phyloP scores from a whole-genome alignment of 805 yeast genomes.

The Candida vartiovaarae region DNA sequence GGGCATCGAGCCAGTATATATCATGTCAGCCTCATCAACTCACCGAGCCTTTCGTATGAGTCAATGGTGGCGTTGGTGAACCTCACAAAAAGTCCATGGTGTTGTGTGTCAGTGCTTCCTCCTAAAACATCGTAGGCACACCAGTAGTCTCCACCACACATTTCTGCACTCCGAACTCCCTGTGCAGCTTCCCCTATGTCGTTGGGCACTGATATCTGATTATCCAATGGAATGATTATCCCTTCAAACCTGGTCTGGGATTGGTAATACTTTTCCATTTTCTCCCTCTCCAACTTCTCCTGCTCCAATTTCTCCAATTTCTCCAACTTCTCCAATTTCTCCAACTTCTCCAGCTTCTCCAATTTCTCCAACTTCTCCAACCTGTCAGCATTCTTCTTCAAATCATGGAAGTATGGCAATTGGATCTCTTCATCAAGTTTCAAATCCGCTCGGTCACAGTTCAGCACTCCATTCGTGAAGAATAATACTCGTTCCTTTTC shows the following conservation, averaged over 20 bases:
- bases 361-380: neutral
- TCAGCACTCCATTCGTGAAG: slow-evolving; percentile 12
- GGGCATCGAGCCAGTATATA: no score
- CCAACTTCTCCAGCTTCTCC: no score
- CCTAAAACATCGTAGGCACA: slow-evolving; percentile 17
- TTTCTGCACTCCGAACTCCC: slow-evolving; percentile 4
- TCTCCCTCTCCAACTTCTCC: no score
- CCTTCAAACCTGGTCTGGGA: slow-evolving; percentile 6
- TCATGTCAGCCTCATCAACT: no score
- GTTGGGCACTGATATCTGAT: slow-evolving; percentile 8
- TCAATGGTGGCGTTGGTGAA: neutral
- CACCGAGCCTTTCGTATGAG: no score
- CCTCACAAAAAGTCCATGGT: slow-evolving; percentile 5
- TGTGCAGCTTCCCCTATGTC: slow-evolving; percentile 10
- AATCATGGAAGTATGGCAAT: slow-evolving; percentile 1
- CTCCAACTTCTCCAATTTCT: no score
- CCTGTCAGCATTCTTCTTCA: slow-evolving; percentile 4
- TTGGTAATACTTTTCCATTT: neutral
- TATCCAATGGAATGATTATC: slow-evolving; percentile 12
- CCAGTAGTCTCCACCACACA: slow-evolving; percentile 10
- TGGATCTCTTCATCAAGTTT: slow-evolving; percentile 7
- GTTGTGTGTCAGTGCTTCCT: slow-evolving; percentile 7
- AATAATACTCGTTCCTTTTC: slow-evolving; percentile 4
- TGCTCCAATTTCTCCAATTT: no score
- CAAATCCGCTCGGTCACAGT: slow-evolving; percentile 6